A percentile compares a stretch with the other conserved stretches of the same genome.
These are phyloP conservation scores for Podosphaera fusca DNA, from an alignment of 2,329 filamentous ascomycete genomes.

Conservation along the genomic window DNA sequence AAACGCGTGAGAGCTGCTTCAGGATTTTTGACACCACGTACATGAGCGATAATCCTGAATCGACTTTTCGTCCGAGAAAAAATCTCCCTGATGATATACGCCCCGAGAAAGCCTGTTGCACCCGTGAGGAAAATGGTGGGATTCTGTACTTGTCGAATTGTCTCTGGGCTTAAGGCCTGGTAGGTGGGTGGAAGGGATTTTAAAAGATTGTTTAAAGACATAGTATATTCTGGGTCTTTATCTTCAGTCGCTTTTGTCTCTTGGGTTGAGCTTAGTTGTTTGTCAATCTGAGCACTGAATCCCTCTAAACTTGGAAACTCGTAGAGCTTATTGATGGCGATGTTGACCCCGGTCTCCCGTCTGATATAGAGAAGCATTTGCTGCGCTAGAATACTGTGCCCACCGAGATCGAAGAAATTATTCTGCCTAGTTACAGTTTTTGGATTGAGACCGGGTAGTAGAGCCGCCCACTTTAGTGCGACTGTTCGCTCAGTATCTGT, in stretches of 20 bases:
- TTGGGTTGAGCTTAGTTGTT: constrained; percentile 13
- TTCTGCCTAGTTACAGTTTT: constrained; percentile 40
- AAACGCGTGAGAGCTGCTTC: constrained; percentile 40
- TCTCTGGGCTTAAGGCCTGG: constrained; percentile 14
- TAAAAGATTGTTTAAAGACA: constrained; percentile 19
- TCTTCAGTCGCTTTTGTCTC: constrained; percentile 17
- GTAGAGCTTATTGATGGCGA: constrained; percentile 51
- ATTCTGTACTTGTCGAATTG: constrained; percentile 14
- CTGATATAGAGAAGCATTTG: constrained; percentile 53
- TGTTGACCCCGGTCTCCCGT: constrained; percentile 35
- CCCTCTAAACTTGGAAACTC: constrained; percentile 34
- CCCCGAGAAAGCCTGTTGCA: constrained; percentile 72
- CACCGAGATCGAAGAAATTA: constrained; percentile 58
- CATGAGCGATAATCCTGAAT: constrained; percentile 47
- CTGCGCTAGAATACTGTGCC: constrained; percentile 61
- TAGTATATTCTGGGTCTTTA: constrained; percentile 24
- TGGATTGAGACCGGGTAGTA: constrained; percentile 42
- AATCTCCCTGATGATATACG: constrained; percentile 56
- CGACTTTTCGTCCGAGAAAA: constrained; percentile 32
- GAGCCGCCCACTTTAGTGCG: constrained; percentile 49
- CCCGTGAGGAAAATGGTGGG: constrained; percentile 62
- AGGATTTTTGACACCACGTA: constrained; percentile 39
- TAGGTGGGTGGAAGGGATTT: constrained; percentile 19
- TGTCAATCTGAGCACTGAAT: constrained; percentile 29
- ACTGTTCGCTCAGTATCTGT: constrained; percentile 40